Conservation (phyloP, 768 basidiomycete genomes). For the Russula sp. region DNA sequence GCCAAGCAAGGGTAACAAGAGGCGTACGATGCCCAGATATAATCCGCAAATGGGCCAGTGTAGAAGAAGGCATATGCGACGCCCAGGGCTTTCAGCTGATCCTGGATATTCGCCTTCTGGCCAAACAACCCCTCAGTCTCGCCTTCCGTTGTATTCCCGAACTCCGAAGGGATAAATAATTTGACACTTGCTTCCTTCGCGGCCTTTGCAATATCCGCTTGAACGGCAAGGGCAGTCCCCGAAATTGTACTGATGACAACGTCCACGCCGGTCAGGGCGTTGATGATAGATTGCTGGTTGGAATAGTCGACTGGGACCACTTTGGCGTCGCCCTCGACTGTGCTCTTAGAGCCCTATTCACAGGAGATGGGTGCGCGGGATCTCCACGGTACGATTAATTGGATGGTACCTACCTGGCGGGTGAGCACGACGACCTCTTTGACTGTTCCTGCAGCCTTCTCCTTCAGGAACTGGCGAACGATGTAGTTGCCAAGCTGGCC, state of each 20-base stretch:
- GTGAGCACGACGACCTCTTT: slow-evolving; percentile 16
- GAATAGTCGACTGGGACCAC: slow-evolving; percentile 16
- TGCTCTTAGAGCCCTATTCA: slow-evolving; percentile 4
- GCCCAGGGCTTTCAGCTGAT: slow-evolving; percentile 4
- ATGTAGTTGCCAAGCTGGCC: slow-evolving; percentile 16
- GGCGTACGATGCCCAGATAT: slow-evolving; percentile 7
- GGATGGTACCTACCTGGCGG: slow-evolving; percentile 13
- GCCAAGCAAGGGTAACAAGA: not conserved
- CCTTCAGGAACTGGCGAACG: slow-evolving; percentile 12
- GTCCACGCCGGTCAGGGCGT: slow-evolving; percentile 9
- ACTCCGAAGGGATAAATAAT: slow-evolving; percentile 30
- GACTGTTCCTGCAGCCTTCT: slow-evolving; percentile 12
- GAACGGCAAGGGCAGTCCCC: slow-evolving; percentile 9
- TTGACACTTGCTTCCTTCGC: slow-evolving; percentile 26
- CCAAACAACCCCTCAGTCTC: slow-evolving; percentile 8
- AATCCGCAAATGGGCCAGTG: slow-evolving; percentile 20
- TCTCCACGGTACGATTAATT: not conserved
- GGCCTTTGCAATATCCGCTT: slow-evolving; percentile 20
- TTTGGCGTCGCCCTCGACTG: not conserved
- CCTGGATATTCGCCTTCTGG: not conserved
- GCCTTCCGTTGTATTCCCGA: slow-evolving; percentile 22
- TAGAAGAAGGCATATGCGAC: slow-evolving; percentile 18
- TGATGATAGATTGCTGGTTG: slow-evolving; percentile 5
- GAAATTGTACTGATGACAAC: slow-evolving; percentile 18
- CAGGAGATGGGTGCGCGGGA: not conserved